Base-by-base conservation (phyloP, 2,329 filamentous ascomycete species). In the Elsinoe ampelina region DNA sequence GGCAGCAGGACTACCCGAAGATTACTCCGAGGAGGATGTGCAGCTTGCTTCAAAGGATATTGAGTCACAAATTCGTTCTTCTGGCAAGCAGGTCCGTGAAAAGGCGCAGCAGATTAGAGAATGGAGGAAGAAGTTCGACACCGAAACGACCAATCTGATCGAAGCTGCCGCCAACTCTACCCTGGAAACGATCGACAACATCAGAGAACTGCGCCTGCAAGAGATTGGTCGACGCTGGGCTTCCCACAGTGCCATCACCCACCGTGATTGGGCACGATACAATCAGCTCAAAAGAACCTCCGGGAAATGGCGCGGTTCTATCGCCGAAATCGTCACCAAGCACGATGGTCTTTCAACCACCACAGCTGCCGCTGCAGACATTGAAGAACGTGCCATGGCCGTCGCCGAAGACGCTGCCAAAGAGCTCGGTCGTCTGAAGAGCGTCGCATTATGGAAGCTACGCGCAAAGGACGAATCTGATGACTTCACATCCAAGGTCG, bases 241-340 rank as follows among this genome's bases (percentile, higher is more conserved):
- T 11, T 95, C 89, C 85, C 93, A 90, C 74, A 90, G 97, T 58
- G 89, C 89, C 32, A 82, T 98, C 60, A 95, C 92, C 1, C 96
- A 98, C 77, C 91, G 95, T 70, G 90, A 98, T 70, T 98, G 93
- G 93, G 83, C 86, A 59, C 93, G 92, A 69, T 98, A 95, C 67
- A 90, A 97, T 69, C 83, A 87, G 59, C 77, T 98, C 58, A 95
- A 88, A 74, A 82, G 80, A 55, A 85, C 87, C 11, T 87, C 96
- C 54, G 84, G 86, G 48, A 83, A 89, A 65, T 96, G 92, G 90
- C 86, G 88, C 57, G 78, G 82, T 35, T 88, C 95, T 63, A 83
- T 98, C 48, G 84, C 89, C 67, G 77, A 83, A 58, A 80, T 91
- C 55, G 87, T 89, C 38, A 80, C 86, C 59, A 79, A 82, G 2